Conservation (phyloP, 2,329 filamentous ascomycete species). For the Paecilomyces sp. region DNA sequence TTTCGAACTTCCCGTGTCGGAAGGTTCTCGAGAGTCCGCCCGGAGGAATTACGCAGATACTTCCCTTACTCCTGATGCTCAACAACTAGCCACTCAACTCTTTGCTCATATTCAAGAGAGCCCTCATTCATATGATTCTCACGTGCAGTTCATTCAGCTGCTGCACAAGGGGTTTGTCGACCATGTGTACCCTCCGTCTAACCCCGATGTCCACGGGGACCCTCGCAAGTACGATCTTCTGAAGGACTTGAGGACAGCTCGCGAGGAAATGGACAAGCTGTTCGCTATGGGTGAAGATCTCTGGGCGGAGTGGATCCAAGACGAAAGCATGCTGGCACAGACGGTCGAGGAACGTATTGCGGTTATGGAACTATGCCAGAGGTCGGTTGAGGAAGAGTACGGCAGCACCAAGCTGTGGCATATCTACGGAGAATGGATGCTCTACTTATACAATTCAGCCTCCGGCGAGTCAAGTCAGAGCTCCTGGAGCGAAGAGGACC, state of each 20-base stretch:
- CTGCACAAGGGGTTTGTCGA: constrained; percentile 41
- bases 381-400: constrained; percentile 55
- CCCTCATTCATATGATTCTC: constrained; percentile 40
- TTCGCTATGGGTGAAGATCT: constrained; percentile 58
- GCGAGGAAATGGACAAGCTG: constrained; percentile 54
- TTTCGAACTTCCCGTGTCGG: constrained; percentile 39
- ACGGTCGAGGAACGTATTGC: constrained; percentile 50
- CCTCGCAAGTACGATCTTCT: constrained; percentile 40
- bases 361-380: constrained; percentile 53
- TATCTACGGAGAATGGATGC: constrained; percentile 56
- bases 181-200: constrained; percentile 39
- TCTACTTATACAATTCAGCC: constrained; percentile 48
- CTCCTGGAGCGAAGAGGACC: constrained; percentile 50
- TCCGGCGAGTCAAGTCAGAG: constrained; percentile 32
- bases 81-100: constrained; percentile 33
- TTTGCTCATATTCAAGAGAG: constrained; percentile 37
- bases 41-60: constrained; percentile 35
- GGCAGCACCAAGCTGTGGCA: constrained; percentile 55
- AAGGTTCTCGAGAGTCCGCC: constrained; percentile 32
- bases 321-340: constrained; percentile 52
- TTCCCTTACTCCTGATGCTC: constrained; percentile 34
- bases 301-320: constrained; percentile 58
- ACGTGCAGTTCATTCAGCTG: constrained; percentile 40
- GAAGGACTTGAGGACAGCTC: constrained; percentile 39
- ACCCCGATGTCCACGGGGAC: constrained; percentile 38